These are phyloP conservation scores for Pholiota conissans DNA, from an alignment of 768 basidiomycete species.

Conservation along the genomic window DNA sequence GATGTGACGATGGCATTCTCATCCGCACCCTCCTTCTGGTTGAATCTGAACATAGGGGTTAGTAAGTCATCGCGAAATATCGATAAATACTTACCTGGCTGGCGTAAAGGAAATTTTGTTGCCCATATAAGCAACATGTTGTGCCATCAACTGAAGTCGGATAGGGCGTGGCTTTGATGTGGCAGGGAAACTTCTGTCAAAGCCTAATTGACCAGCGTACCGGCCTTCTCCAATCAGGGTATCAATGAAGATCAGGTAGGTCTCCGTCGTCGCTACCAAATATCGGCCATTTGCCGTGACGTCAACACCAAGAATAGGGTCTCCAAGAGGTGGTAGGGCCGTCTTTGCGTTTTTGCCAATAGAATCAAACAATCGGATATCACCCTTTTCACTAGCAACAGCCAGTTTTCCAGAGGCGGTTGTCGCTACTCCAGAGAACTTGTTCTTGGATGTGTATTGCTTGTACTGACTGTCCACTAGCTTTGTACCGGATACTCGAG, in stretches of 20 bases:
- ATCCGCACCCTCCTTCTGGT: slow-evolving; percentile 81
- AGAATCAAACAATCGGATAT: slow-evolving; percentile 91
- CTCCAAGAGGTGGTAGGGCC: slow-evolving; percentile 90
- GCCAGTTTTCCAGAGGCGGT: slow-evolving; percentile 87
- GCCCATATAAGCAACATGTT: slow-evolving; percentile 95
- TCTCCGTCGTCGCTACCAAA: slow-evolving; percentile 94
- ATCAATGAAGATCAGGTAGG: slow-evolving; percentile 91
- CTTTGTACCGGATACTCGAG: slow-evolving; percentile 88
- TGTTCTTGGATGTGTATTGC: slow-evolving; percentile 93
- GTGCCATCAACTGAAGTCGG: slow-evolving; percentile 81
- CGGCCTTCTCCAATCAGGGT: slow-evolving; percentile 91
- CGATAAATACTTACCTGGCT: slow-evolving; percentile 62
- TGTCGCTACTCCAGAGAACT: slow-evolving; percentile 90
- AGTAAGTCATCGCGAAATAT: slow-evolving; percentile 5
- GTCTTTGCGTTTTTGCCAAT: slow-evolving; percentile 99
- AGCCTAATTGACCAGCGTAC: slow-evolving; percentile 81
- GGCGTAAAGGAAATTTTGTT: slow-evolving; percentile 86
- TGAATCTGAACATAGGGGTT: slow-evolving; percentile 63
- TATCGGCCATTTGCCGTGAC: slow-evolving; percentile 92
- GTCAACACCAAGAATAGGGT: slow-evolving; percentile 94
- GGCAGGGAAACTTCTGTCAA: slow-evolving; percentile 95
- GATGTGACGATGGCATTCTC: slow-evolving; percentile 97
- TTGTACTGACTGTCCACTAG: slow-evolving; percentile 95
- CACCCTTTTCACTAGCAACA: slow-evolving; percentile 95
- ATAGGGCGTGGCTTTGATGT: slow-evolving; percentile 89